Evolutionary conservation across 371 early-diverging fungal genomes (phyloP).

Genomic region (Mortierella sp.): DNA sequence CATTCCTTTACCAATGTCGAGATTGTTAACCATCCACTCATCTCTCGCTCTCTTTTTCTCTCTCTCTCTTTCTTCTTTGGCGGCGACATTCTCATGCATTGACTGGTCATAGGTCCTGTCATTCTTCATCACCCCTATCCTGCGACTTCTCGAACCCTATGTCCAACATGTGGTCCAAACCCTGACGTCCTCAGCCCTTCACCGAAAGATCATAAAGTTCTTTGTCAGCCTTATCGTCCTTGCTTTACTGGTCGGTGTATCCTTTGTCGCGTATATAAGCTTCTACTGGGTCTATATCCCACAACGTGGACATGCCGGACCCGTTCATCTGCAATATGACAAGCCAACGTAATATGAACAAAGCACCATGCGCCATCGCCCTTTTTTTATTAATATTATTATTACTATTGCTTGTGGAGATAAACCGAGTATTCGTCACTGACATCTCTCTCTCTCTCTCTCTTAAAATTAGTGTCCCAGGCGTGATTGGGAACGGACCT

Average conservation of each 20-base stretch:
- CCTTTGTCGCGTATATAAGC: constrained; percentile 56
- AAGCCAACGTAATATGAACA: constrained; percentile 8
- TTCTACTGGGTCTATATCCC: constrained; percentile 70
- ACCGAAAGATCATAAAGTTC: constrained; percentile 52
- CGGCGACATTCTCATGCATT: no score
- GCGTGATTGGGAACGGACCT: constrained; percentile 25
- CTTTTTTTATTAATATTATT: no score
- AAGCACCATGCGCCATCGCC: constrained; percentile 5
- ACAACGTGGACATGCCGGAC: constrained; percentile 61
- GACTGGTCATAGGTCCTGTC: constrained; percentile 48
- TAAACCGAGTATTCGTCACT: no score
- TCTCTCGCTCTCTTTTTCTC: neutral
- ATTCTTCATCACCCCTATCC: constrained; percentile 53
- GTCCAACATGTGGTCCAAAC: constrained; percentile 43
- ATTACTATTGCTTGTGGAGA: no score
- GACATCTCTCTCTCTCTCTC: neutral
- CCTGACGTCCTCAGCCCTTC: constrained; percentile 51
- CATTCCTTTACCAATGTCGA: neutral
- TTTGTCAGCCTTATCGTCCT: constrained; percentile 44
- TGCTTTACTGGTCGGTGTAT: constrained; percentile 46
- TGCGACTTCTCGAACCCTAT: constrained; percentile 50
- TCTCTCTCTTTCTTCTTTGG: neutral
- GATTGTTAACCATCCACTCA: neutral
- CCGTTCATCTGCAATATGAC: constrained; percentile 63
- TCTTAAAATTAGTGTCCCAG: constrained; percentile 22